Percentiles rank a stretch among this genome's conserved stretches.
These are phyloP conservation scores for Globisporangium paroecandrum DNA, from an alignment of 352 stramenopile species.

Conservation along the genomic window DNA sequence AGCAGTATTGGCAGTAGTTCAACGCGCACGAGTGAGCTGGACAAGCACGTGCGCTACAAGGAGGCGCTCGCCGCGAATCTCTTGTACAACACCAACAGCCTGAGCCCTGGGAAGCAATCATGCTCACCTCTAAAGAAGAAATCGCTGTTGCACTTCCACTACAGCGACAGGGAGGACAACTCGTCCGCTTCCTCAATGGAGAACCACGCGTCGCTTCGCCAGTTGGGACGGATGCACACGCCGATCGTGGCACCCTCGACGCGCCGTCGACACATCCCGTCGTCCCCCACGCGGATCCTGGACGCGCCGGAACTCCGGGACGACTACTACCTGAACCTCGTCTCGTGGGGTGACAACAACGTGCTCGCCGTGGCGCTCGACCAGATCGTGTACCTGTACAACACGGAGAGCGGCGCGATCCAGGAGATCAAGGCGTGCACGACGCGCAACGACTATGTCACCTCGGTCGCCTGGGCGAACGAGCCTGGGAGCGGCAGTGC, in stretches of 20 bases:
- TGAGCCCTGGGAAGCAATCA: constrained; percentile 14
- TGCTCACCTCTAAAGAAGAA: constrained; percentile 13
- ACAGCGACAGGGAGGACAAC: constrained; percentile 7
- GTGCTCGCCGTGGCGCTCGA: constrained; percentile 92
- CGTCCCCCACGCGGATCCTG: constrained; percentile 79
- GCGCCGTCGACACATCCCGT: constrained; percentile 28
- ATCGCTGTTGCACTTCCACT: constrained; percentile 28
- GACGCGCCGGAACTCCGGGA: constrained; percentile 95
- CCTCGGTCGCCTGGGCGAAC: constrained; percentile 90
- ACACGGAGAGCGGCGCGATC: constrained; percentile 89
- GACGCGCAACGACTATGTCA: constrained; percentile 88
- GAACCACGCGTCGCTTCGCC: constrained; percentile 21
- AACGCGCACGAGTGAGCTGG: constrained; percentile 20
- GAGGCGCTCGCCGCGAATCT: constrained; percentile 35
- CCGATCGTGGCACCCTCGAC: background rate
- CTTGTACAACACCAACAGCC: constrained; percentile 13
- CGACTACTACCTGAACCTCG: constrained; percentile 98
- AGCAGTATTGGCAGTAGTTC: background rate
- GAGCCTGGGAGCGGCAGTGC: constrained; percentile 29
- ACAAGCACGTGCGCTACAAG: constrained; percentile 31
- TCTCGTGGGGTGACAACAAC: constrained; percentile 94
- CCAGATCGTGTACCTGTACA: constrained; percentile 95
- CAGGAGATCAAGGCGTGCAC: constrained; percentile 73
- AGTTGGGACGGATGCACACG: constrained; percentile 9
- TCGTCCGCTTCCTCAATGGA: background rate